Conservation (phyloP, 2,329 filamentous ascomycete species). For the Fusarium compactum region DNA sequence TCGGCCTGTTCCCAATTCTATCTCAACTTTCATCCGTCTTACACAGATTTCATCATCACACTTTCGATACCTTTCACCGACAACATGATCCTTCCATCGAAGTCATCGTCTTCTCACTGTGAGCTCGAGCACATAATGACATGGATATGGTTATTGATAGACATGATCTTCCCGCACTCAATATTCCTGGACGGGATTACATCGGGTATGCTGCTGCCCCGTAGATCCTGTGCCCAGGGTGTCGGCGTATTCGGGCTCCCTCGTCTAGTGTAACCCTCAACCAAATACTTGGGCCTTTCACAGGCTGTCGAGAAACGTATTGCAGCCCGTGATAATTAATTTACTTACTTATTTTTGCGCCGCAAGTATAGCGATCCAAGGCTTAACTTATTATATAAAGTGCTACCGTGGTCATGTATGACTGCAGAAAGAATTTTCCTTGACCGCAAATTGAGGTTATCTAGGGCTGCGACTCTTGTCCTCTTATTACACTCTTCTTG, state of each 20-base stretch:
- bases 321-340: slow-evolving; percentile 2
- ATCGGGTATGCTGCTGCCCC: slow-evolving; percentile 15
- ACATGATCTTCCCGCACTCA: slow-evolving; percentile 18
- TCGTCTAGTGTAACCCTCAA: slow-evolving; percentile 23
- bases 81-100: not conserved
- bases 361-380: slow-evolving; percentile 19
- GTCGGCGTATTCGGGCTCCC: slow-evolving; percentile 21
- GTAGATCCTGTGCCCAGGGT: slow-evolving; percentile 24
- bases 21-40: slow-evolving; percentile 19
- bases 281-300: slow-evolving; percentile 29
- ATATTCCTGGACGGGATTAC: slow-evolving; percentile 15
- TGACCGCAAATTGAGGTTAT: slow-evolving; percentile 13
- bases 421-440: slow-evolving; percentile 1
- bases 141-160: slow-evolving; percentile 22
- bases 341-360: not conserved
- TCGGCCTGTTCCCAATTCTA: slow-evolving; percentile 5
- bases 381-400: not conserved
- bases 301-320: slow-evolving; percentile 22
- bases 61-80: not conserved
- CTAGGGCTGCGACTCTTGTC: not conserved
- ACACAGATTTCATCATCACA: slow-evolving; percentile 19
- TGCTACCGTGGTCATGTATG: not conserved
- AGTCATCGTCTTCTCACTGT: not conserved
- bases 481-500: slow-evolving; percentile 1
- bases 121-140: not conserved